These are phyloP conservation scores for Lupinus albus DNA, from an alignment of 306 rosid genomes.

Conservation along the genomic window DNA sequence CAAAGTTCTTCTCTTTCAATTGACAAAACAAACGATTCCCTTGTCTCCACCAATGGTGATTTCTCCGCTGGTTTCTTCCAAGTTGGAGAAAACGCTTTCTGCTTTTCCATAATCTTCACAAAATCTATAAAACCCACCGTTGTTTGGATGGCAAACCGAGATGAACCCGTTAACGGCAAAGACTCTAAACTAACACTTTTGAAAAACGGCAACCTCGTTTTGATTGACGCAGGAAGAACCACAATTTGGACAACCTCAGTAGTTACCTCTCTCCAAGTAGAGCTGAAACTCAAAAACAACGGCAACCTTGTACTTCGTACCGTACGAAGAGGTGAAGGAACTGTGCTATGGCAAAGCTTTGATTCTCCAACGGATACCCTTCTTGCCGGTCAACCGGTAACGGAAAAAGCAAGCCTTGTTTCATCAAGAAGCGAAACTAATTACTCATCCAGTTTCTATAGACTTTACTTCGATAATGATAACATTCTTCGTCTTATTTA, in stretches of 20 bases:
- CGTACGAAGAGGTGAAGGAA: not conserved
- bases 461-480: constrained; percentile 49
- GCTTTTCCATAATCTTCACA: constrained; percentile 55
- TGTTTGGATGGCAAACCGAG: constrained; percentile 67
- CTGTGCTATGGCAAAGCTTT: constrained; percentile 60
- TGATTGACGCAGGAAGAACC: constrained; percentile 47
- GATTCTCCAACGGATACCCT: constrained; percentile 58
- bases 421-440: constrained; percentile 42
- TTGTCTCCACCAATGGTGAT: constrained; percentile 47
- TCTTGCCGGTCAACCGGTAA: constrained; percentile 50
- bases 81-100: constrained; percentile 61
- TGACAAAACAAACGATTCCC: constrained; percentile 43
- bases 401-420: constrained; percentile 33
- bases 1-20: constrained; percentile 48
- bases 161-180: constrained; percentile 56
- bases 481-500: constrained; percentile 45
- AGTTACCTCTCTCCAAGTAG: not conserved
- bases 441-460: constrained; percentile 51
- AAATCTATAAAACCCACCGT: constrained; percentile 43
- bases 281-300: constrained; percentile 43
- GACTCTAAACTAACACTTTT: constrained; percentile 45
- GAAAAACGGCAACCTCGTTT: constrained; percentile 50
- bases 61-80: constrained; percentile 56
- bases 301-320: constrained; percentile 52
- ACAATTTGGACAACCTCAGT: constrained; percentile 49